Base-by-base conservation (phyloP, 257 asterid species). In the Jaltomata sinuosa region DNA sequence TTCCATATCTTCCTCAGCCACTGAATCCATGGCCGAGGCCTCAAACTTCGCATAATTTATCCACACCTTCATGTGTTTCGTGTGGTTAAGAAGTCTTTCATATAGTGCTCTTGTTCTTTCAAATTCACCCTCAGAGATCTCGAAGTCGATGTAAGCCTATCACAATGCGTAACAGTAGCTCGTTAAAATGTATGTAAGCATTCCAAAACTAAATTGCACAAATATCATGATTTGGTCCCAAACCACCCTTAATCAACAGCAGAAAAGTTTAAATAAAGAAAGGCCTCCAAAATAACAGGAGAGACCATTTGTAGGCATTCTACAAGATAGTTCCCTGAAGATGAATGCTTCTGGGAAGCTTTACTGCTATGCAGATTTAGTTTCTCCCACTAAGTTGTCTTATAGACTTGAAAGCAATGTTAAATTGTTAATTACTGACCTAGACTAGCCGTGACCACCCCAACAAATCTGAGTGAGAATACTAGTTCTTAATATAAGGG, bases 1-100 rank as follows among this genome's bases (percentile, higher is more conserved):
- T 71, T 88, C 92, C 76, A 61, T 21, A 36, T 91, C 94, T 82
- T 86, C 91, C 84, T 92, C 96, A 49, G 83, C 25, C 45, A 83
- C 61, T 80, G 88, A 94, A 85, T 92, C 92, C 89, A 88, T 47
- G 50, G 93, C 93, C 50, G 97, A 89, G 54, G 94, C 98, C 90
- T 94, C 98, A 77, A 97, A 97, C 89, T 97, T 95, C 57, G 98
- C 98, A 91, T 88, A 97, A 85, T 98, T 97, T 27, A 94, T 91
- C 99, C 99, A 97, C 88, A 97, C 99, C 87, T 97, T 97, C 90
- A 95, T 88, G 87, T 97, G 99, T 49, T 97, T 95, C 0, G 99
- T 97, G 79, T 98, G 95, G 87, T 93, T 61, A 80, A 97, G 87
- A 79, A 97, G 98, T 91, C 97, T 91, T 91, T 95, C 99, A 53